Conservation (phyloP, 495 filamentous ascomycete genomes). For the Lindgomyces ingoldianus region DNA sequence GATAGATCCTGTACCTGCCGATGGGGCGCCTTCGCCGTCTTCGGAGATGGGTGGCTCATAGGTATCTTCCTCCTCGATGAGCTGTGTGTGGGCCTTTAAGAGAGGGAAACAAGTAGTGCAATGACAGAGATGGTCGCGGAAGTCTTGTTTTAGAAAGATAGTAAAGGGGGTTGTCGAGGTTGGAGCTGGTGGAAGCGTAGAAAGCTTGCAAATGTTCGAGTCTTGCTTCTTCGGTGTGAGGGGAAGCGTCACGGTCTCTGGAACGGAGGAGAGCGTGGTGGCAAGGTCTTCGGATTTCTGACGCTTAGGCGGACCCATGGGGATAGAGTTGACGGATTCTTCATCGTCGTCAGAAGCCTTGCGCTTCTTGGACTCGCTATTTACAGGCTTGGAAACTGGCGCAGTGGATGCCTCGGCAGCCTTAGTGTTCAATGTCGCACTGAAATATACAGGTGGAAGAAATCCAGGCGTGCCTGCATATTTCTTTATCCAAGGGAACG, state of each 20-base stretch:
- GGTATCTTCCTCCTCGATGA: slow-evolving; percentile 88
- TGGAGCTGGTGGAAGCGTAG: slow-evolving; percentile 49
- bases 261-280: slow-evolving; percentile 15
- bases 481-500: slow-evolving; percentile 86
- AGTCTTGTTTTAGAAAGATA: slow-evolving; percentile 73
- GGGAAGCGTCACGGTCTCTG: slow-evolving; percentile 26
- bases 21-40: slow-evolving; percentile 56
- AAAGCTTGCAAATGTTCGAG: slow-evolving; percentile 47
- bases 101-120: slow-evolving; percentile 76
- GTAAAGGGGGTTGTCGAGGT: slow-evolving; percentile 63
- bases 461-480: slow-evolving; percentile 88
- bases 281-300: slow-evolving; percentile 35
- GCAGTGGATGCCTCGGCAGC: slow-evolving; percentile 28
- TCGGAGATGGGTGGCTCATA: slow-evolving; percentile 87
- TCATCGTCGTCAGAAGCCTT: slow-evolving; percentile 66
- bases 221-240: slow-evolving; percentile 41
- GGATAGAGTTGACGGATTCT: slow-evolving; percentile 7
- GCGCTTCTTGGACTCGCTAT: slow-evolving; percentile 63
- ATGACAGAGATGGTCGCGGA: slow-evolving; percentile 75
- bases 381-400: slow-evolving; percentile 24
- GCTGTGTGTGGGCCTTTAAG: slow-evolving; percentile 67
- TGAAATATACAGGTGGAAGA: slow-evolving; percentile 64
- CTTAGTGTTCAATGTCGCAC: slow-evolving; percentile 17
- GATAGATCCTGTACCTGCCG: slow-evolving; percentile 68
- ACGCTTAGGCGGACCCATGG: slow-evolving; percentile 37